Evolutionary conservation across 345 rosid species (phyloP).

Genomic region (Rubroshorea leprosula): DNA sequence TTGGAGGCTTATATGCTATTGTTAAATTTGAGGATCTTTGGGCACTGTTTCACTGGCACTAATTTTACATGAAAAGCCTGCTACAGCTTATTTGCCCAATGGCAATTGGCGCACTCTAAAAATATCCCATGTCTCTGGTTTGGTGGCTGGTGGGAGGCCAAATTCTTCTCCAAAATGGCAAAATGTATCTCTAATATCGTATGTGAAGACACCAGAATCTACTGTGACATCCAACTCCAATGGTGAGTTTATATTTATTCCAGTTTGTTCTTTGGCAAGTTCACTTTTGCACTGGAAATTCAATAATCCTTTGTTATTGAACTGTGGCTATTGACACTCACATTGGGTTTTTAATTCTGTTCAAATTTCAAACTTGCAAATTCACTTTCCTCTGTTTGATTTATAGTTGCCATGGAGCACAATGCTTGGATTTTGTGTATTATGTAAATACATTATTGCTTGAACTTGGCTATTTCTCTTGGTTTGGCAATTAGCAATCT

Average conservation of each 20-base stretch:
- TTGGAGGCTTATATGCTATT: slow-evolving; percentile 2
- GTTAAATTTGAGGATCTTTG: slow-evolving; percentile 29
- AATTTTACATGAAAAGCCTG: slow-evolving; percentile 21
- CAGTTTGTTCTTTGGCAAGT: not conserved
- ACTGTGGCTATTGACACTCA: not conserved
- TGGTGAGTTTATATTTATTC: slow-evolving; percentile 32
- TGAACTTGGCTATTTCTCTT: not conserved
- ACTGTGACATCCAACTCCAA: slow-evolving; percentile 39
- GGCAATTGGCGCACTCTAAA: slow-evolving; percentile 29
- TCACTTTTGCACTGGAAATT: not conserved
- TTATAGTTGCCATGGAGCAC: too few relatives aligned
- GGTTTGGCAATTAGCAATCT: too few relatives aligned
- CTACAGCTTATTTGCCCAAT: slow-evolving; percentile 18
- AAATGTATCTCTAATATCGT: slow-evolving; percentile 22
- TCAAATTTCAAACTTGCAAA: too few relatives aligned
- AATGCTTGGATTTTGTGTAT: not conserved
- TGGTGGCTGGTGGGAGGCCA: slow-evolving; percentile 18
- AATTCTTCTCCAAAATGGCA: slow-evolving; percentile 17
- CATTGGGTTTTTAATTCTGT: too few relatives aligned
- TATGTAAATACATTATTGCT: not conserved
- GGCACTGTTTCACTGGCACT: slow-evolving; percentile 25
- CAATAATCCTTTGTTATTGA: not conserved
- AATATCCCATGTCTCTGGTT: slow-evolving; percentile 25
- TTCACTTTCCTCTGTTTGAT: too few relatives aligned
- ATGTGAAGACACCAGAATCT: slow-evolving; percentile 46